Evolutionary conservation across 805 yeast species (phyloP).

Genomic region (Teunomyces atbi): DNA sequence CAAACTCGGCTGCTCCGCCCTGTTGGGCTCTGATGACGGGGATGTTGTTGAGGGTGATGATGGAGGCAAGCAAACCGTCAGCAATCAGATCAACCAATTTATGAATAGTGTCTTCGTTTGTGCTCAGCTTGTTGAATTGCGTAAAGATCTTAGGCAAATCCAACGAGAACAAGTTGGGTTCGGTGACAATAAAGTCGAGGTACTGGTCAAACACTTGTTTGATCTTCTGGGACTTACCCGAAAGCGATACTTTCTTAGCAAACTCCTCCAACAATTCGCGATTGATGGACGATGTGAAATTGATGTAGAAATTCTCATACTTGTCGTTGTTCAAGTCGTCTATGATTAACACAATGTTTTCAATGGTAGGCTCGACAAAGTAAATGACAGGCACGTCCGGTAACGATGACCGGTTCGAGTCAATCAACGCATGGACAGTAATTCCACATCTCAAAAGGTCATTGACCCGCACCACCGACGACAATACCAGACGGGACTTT

Average conservation of each 20-base stretch:
- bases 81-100: slow-evolving; percentile 67
- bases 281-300: slow-evolving; percentile 77
- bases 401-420: slow-evolving; percentile 71
- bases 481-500: slow-evolving; percentile 78
- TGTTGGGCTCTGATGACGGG: slow-evolving; percentile 90
- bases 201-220: slow-evolving; percentile 94
- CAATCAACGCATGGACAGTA: slow-evolving; percentile 80
- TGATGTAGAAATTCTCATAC: slow-evolving; percentile 77
- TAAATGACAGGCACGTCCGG: slow-evolving; percentile 95
- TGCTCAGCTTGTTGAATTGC: slow-evolving; percentile 63
- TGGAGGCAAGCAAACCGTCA: slow-evolving; percentile 73
- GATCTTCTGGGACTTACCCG: slow-evolving; percentile 69
- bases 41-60: slow-evolving; percentile 73
- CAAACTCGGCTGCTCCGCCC: slow-evolving; percentile 94
- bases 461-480: slow-evolving; percentile 89
- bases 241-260: slow-evolving; percentile 74
- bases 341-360: slow-evolving; percentile 66
- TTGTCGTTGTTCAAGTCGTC: slow-evolving; percentile 71
- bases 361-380: slow-evolving; percentile 83
- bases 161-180: slow-evolving; percentile 83
- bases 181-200: slow-evolving; percentile 87
- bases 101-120: slow-evolving; percentile 75
- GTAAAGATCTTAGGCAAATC: slow-evolving; percentile 67
- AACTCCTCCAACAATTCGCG: slow-evolving; percentile 83
- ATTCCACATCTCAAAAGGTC: slow-evolving; percentile 89